Evolutionary conservation across 2,329 filamentous ascomycete species (phyloP).

Genomic region (Plenodomus biglobosus): DNA sequence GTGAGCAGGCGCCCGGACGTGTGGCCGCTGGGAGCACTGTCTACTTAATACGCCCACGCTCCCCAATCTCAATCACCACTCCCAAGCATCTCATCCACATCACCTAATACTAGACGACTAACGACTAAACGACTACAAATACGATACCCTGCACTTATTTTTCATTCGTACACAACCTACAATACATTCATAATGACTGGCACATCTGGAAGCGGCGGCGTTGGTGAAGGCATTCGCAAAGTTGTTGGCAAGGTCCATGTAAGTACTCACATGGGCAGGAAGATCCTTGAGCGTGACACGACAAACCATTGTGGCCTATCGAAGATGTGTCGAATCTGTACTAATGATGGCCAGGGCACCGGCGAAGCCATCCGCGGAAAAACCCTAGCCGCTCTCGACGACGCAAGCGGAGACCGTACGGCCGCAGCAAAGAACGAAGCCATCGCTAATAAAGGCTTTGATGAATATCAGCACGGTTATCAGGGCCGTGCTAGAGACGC

Average conservation of each 20-base stretch:
- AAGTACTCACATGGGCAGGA: constrained; percentile 6
- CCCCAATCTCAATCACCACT: not conserved
- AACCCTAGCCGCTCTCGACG: constrained; percentile 41
- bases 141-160: not conserved
- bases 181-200: constrained; percentile 21
- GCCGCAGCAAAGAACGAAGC: constrained; percentile 33
- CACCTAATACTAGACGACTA: not conserved
- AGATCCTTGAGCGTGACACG: not conserved
- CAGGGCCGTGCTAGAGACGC: constrained; percentile 35
- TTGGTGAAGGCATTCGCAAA: constrained; percentile 38
- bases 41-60: constrained; percentile 2
- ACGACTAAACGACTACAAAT: not conserved
- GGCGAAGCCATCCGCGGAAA: constrained; percentile 46
- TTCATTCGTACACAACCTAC: not conserved
- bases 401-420: constrained; percentile 33
- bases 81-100: not conserved
- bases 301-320: too few species aligned
- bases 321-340: not conserved
- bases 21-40: constrained; percentile 2
- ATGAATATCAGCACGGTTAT: constrained; percentile 41
- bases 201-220: constrained; percentile 22
- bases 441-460: constrained; percentile 36
- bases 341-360: constrained; percentile 33
- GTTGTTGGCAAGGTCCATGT: constrained; percentile 42
- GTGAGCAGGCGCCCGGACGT: constrained; percentile 1